A percentile compares a stretch with the other conserved stretches of the same genome.
Evolutionary conservation across 768 basidiomycete genomes (phyloP).

Genomic region (Leccinum sublutescens): DNA sequence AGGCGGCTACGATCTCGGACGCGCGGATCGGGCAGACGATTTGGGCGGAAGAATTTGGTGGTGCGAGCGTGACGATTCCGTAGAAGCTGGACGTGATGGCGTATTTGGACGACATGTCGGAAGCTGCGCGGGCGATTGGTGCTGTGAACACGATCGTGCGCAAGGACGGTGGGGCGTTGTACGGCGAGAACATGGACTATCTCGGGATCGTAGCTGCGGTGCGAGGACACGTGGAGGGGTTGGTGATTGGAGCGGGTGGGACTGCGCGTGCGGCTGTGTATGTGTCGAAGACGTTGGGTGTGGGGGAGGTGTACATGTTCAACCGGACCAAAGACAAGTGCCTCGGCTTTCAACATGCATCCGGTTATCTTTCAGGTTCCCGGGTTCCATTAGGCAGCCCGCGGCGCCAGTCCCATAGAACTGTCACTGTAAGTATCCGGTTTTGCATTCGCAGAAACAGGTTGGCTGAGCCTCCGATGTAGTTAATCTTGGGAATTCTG

Average conservation of each 20-base stretch:
- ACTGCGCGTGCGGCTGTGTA: conserved; percentile 94
- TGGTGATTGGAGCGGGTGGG: conserved; percentile 95
- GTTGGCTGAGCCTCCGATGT: too few species aligned
- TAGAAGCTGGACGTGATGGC: conserved; percentile 90
- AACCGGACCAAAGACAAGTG: conserved; percentile 74
- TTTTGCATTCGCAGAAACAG: too few species aligned
- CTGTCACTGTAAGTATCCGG: too few species aligned
- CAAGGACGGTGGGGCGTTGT: conserved; percentile 50
- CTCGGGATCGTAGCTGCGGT: conserved; percentile 73
- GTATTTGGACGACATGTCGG: conserved; percentile 73
- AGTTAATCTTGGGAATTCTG: too few species aligned
- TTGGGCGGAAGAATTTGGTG: conserved; percentile 74
- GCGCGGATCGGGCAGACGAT: conserved; percentile 47
- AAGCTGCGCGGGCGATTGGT: conserved; percentile 81
- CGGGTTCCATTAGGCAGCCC: too few species aligned
- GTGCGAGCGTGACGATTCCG: conserved; percentile 96
- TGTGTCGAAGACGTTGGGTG: conserved; percentile 70
- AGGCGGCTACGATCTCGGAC: conserved; percentile 65
- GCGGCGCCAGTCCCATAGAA: too few species aligned
- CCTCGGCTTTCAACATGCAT: too few species aligned
- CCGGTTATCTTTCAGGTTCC: too few species aligned
- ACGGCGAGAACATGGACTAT: conserved; percentile 98
- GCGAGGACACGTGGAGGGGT: conserved; percentile 39
- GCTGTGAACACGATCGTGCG: conserved; percentile 91
- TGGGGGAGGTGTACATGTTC: conserved; percentile 74